These are phyloP conservation scores for Ostreobium quekettii DNA, from an alignment of 139 green algal genomes.

Conservation along the genomic window DNA sequence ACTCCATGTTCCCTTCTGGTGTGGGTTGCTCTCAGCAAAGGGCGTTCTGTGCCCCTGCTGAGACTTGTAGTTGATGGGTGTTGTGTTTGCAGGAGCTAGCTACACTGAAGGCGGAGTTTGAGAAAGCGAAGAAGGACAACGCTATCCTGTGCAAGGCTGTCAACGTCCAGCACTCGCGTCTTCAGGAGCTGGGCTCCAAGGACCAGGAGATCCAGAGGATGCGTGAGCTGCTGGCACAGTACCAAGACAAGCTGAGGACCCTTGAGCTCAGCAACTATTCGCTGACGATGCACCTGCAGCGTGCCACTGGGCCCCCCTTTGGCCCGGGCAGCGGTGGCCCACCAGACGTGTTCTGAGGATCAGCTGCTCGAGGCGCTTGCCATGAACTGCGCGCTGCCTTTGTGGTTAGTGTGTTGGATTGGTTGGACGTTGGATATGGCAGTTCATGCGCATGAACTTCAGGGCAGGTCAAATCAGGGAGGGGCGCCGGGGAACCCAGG, in stretches of 20 bases:
- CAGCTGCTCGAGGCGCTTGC: no score
- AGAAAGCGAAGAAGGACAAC: constrained; percentile 11
- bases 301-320: neutral
- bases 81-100: constrained; percentile 14
- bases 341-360: no score
- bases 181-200: neutral
- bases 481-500: no score
- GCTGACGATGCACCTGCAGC: constrained; percentile 13
- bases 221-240: neutral
- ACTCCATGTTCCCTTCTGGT: no score
- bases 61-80: no score
- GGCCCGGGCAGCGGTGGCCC: neutral
- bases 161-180: neutral
- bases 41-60: no score
- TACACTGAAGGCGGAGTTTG: constrained; percentile 8
- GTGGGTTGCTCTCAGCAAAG: no score
- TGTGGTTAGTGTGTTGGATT: no score
- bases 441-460: no score
- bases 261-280: constrained; percentile 15
- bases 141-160: constrained; percentile 10
- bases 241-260: neutral
- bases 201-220: constrained; percentile 1
- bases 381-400: no score
- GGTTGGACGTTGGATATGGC: no score
- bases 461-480: no score